Percentiles rank a stretch among this genome's conserved stretches.
Conservation (phyloP, 257 asterid species). For the Capsicum rhomboideum region DNA sequence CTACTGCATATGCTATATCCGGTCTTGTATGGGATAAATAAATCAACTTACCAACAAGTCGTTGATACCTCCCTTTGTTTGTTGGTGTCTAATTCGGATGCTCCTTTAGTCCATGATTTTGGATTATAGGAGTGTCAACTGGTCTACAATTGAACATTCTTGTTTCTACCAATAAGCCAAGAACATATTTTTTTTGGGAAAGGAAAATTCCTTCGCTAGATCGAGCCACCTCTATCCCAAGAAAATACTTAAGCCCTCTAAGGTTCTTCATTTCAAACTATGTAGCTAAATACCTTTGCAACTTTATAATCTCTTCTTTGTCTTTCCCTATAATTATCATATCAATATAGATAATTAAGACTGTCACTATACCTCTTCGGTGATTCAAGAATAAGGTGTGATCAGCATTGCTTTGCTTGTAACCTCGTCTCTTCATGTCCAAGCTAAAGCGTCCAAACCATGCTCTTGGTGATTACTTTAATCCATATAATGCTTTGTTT, state of each 20-base stretch:
- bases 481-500: no score
- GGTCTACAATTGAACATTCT: neutral
- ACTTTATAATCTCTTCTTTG: no score
- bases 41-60: neutral
- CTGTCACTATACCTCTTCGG: no score
- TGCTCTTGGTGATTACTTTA: no score
- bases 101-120: neutral
- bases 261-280: slow-evolving; percentile 5
- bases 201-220: neutral
- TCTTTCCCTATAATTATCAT: no score
- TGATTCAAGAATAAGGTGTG: no score
- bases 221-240: neutral
- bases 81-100: neutral
- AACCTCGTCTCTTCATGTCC: no score
- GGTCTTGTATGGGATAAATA: neutral
- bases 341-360: no score
- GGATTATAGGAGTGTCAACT: neutral
- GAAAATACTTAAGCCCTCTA: neutral
- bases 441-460: no score
- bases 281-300: no score
- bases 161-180: neutral
- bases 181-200: neutral
- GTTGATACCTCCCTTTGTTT: neutral
- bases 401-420: no score
- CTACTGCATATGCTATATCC: no score